A percentile compares a stretch with the other conserved stretches of the same genome.
Conservation (phyloP, 768 basidiomycete genomes). For the Boletus reticuloceps region DNA sequence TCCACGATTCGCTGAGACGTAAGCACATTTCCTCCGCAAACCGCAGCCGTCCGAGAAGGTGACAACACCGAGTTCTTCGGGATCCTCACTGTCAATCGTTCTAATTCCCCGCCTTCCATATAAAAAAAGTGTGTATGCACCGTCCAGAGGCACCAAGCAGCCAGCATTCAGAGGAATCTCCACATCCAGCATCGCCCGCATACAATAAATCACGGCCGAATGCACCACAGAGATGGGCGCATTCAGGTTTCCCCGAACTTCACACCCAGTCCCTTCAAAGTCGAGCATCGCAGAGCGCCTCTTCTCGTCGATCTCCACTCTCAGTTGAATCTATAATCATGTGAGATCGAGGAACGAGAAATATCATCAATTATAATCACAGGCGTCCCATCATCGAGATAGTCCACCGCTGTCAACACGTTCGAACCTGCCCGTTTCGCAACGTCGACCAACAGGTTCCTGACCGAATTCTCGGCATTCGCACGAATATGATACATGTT, state of each 20-base stretch:
- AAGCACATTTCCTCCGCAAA: conserved; percentile 90
- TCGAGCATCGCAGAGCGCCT: conserved; percentile 81
- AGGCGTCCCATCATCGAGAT: conserved; percentile 86
- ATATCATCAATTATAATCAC: conserved; percentile 43
- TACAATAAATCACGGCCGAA: conserved; percentile 86
- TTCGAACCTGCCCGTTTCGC: conserved; percentile 65
- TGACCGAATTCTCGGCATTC: conserved; percentile 87
- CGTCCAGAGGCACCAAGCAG: conserved; percentile 81
- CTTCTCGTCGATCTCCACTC: conserved; percentile 70
- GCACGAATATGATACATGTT: conserved; percentile 90
- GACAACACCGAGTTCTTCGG: conserved; percentile 76
- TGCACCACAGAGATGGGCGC: conserved; percentile 83
- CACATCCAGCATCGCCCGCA: conserved; percentile 79
- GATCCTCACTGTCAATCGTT: conserved; percentile 56
- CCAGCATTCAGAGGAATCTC: conserved; percentile 95
- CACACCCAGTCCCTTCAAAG: conserved; percentile 80
- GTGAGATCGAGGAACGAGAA: conserved; percentile 2
- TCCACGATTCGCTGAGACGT: conserved; percentile 94
- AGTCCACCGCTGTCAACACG: conserved; percentile 70
- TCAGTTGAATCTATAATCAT: conserved; percentile 72
- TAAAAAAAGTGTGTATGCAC: conserved; percentile 39
- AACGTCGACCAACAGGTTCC: conserved; percentile 75
- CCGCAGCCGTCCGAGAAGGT: conserved; percentile 84
- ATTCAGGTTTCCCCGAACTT: conserved; percentile 84
- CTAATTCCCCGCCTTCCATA: not conserved